A percentile compares a stretch with the other conserved stretches of the same genome.
phyloP scores from a whole-genome alignment of 805 yeast genomes.

The Monosporozyma servazzii region DNA sequence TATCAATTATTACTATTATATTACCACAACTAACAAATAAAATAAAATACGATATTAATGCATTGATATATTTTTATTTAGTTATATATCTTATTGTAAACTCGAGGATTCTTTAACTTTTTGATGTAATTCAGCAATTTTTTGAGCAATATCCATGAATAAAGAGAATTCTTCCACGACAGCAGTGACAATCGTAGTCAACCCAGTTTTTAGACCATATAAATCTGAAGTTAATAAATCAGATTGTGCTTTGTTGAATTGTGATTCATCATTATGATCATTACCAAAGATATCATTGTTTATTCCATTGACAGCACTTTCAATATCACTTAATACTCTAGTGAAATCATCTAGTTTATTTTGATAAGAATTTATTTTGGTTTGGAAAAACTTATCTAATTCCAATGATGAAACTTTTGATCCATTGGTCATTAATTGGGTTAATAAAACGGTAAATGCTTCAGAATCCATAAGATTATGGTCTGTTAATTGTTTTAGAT shows the following conservation, averaged over 20 bases:
- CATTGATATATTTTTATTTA: neutral
- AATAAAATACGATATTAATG: neutral
- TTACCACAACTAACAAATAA: neutral
- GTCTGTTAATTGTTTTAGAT: slow-evolving; percentile 37
- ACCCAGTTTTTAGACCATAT: slow-evolving; percentile 23
- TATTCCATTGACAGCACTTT: slow-evolving; percentile 52
- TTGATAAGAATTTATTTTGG: slow-evolving; percentile 30
- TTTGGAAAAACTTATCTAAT: slow-evolving; percentile 48
- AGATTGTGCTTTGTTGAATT: neutral
- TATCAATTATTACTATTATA: neutral
- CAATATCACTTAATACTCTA: slow-evolving; percentile 42
- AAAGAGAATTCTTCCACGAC: slow-evolving; percentile 58
- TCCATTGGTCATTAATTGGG: slow-evolving; percentile 44
- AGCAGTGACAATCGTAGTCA: slow-evolving; percentile 48
- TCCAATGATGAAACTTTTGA: slow-evolving; percentile 48
- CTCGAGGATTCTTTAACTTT: slow-evolving; percentile 29
- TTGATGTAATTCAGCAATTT: slow-evolving; percentile 62
- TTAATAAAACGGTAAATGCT: slow-evolving; percentile 44
- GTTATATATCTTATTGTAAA: neutral
- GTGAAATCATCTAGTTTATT: slow-evolving; percentile 43
- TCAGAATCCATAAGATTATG: slow-evolving; percentile 38
- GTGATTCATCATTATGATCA: neutral
- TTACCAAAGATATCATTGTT: slow-evolving; percentile 36
- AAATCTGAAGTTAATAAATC: slow-evolving; percentile 6
- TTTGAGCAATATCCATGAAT: slow-evolving; percentile 68